Base-by-base conservation (phyloP, 345 rosid genomes). In the Eucalyptus curtisii region DNA sequence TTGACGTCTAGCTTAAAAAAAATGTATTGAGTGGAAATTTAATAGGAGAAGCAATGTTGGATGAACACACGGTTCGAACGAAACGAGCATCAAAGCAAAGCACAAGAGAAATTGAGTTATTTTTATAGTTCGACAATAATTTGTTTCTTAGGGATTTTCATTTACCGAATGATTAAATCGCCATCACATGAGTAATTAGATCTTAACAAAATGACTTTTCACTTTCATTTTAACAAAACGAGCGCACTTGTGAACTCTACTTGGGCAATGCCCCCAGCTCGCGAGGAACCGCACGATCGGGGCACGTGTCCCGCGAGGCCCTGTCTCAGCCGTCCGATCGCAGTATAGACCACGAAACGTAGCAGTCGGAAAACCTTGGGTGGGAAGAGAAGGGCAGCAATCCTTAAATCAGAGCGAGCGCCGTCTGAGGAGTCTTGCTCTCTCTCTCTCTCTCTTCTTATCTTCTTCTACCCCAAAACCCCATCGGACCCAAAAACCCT, bases 251-350 rank as follows among this genome's bases (percentile, higher is more conserved):
- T 0, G 45, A 20, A 20, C 42, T 11, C 82, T 3, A 20, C 12
- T 37, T 5, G 45, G 25, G 81, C 44, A 37, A 71, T 10, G 7
- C 22, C 22, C 22, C 82, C 45, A 71, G 20, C 82, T 37, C 27
- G 37, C 8, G 22, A 37, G 64, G 57, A 12, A 1, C 25, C 2
- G 55, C 59, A 27, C 8, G 87, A 52, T 86, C 30, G 13, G 15
- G 48, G 55, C 59, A 86, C 87, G 87, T 86, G 87, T 86, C 57
- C 45, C 20, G 2, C 4, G 1, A 1, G 57, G 13, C 14, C 66
- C 45, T 9, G 49, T 44, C 57, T 50, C 47, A 20, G 48, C 87
- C 87, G 87, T 86, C 57, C 61, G 66, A 86, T 86, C 87, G 40
- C 3, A 17, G 48, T 5, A 20, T 52, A 14, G 45, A 59, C 25